Base-by-base conservation (phyloP, 2,329 filamentous ascomycete species). In the Capronia epimyces region DNA sequence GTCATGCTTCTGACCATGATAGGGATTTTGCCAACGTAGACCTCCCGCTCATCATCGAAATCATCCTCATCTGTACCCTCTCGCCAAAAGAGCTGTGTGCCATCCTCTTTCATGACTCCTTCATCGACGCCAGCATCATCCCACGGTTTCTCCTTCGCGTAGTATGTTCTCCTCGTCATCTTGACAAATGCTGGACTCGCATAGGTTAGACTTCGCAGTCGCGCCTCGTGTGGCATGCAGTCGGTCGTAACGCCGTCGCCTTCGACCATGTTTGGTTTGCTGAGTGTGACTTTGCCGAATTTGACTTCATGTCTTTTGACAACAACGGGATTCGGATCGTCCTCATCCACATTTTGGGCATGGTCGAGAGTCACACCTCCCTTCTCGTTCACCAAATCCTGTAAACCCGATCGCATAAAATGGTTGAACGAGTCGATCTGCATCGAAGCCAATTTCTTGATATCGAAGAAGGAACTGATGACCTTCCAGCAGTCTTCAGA, bases 371-470 rank as follows among this genome's bases (percentile, higher is more conserved):
- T 89, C 55, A 97, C 84, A 60, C 85, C 82, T 34, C 87, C 88
- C 67, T 95, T 91, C 69, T 97, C 93, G 64, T 89, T 84, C 53
- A 98, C 86, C 53, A 98, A 82, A 63, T 95, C 88, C 66, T 97
- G 90, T 71, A 98, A 91, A 0, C 90, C 96, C 18, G 87, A 89
- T 53, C 86, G 84, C 50, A 93, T 90, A 65, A 98, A 98, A 67
- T 97, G 90, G 71, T 98, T 89, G 72, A 95, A 98, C 0, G 94
- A 98, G 68, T 97, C 91, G 57, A 97, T 84, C 75, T 98, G 93
- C 71, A 98, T 91, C 13, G 93, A 95, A 18, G 95, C 93, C 25
- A 98, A 79, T 64, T 93, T 91, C 72, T 97, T 98, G 57, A 83
- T 81, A 63, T 96, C 89, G 73, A 98, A 98, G 76, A 96, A 97